phyloP scores from a whole-genome alignment of 345 rosid genomes.

The Bretschneidera sinensis region DNA sequence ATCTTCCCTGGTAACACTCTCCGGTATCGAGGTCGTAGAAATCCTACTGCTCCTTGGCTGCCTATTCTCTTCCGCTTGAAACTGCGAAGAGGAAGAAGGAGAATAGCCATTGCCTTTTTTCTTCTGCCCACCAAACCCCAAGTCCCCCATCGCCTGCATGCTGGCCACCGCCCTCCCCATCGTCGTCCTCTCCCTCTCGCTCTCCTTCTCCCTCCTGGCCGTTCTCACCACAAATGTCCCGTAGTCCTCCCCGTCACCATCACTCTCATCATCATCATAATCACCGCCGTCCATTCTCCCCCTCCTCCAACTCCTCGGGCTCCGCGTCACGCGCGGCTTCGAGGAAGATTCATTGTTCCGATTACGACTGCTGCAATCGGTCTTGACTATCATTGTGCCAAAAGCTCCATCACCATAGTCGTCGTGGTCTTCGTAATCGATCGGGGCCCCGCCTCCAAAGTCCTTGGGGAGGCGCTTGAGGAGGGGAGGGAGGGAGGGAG shows the following conservation, averaged over 20 bases:
- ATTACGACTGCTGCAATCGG: conserved; percentile 31
- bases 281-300: conserved; percentile 31
- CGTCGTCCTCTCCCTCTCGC: conserved; percentile 44
- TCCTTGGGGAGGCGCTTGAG: conserved; percentile 88
- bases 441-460: conserved; percentile 63
- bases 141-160: conserved; percentile 66
- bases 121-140: conserved; percentile 61
- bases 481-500: conserved; percentile 77
- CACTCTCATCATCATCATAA: conserved; percentile 46
- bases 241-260: conserved; percentile 39
- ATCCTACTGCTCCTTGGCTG: conserved; percentile 57
- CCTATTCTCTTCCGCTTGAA: conserved; percentile 36
- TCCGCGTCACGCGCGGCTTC: conserved; percentile 18
- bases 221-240: conserved; percentile 87
- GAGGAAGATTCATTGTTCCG: conserved; percentile 24
- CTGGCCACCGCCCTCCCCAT: conserved; percentile 55
- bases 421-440: conserved; percentile 40
- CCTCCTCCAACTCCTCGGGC: conserved; percentile 32
- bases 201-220: conserved; percentile 16
- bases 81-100: conserved; percentile 24
- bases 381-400: conserved; percentile 81
- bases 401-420: conserved; percentile 53
- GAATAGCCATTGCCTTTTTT: conserved; percentile 29
- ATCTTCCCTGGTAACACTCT: conserved; percentile 79
- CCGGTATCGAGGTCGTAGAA: conserved; percentile 84